Percentiles rank a stretch among this genome's conserved stretches.
phyloP scores from a whole-genome alignment of 495 filamentous ascomycete genomes.

The Hypoxylon perforatum region DNA sequence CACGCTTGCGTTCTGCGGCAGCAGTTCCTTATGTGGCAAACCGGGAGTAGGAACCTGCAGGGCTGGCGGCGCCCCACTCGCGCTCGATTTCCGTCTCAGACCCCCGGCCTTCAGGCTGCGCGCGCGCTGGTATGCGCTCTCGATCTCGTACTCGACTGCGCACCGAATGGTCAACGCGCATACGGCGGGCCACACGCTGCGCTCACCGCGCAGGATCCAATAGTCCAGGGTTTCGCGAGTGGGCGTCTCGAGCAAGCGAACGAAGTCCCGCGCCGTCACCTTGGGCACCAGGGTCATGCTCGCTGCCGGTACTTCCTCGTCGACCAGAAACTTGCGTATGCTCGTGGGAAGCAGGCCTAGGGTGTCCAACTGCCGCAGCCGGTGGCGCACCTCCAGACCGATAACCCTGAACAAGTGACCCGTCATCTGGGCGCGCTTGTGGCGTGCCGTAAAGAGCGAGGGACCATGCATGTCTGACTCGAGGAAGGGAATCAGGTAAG shows the following conservation, averaged over 20 bases:
- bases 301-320: conserved; percentile 85
- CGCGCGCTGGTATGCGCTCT: conserved; percentile 83
- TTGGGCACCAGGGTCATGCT: conserved; percentile 86
- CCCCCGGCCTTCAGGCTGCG: conserved; percentile 66
- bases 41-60: not conserved
- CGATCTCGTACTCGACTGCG: conserved; percentile 86
- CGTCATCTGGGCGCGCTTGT: conserved; percentile 65
- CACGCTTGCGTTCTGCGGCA: not conserved
- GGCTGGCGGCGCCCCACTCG: conserved; percentile 11
- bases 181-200: conserved; percentile 93
- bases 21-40: conserved; percentile 1
- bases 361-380: conserved; percentile 83
- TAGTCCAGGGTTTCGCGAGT: conserved; percentile 79
- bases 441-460: conserved; percentile 67
- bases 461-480: conserved; percentile 83
- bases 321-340: conserved; percentile 82
- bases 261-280: conserved; percentile 75
- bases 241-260: conserved; percentile 81
- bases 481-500: conserved; percentile 86
- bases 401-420: conserved; percentile 75
- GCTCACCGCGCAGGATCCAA: conserved; percentile 87
- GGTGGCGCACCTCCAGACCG: conserved; percentile 81
- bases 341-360: conserved; percentile 74
- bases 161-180: conserved; percentile 85
- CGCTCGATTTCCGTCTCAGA: conserved; percentile 53